Percentiles rank a stretch among this genome's conserved stretches.
phyloP scores from a whole-genome alignment of 2,329 filamentous ascomycete species.

The Colletotrichum tanaceti region DNA sequence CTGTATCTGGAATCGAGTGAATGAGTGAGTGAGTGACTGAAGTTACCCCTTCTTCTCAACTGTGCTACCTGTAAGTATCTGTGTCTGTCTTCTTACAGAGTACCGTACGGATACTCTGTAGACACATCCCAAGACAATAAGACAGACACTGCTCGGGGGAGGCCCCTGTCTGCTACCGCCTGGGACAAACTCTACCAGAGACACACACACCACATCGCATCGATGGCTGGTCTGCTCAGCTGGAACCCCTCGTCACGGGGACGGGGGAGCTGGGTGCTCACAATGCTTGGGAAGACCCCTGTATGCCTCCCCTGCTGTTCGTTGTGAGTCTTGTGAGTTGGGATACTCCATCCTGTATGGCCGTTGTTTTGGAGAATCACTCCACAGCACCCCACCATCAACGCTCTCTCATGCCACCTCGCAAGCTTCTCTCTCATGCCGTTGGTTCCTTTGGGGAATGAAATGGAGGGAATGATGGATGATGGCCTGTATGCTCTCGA shows the following conservation, averaged over 20 bases:
- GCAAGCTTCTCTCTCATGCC: slow-evolving; percentile 15
- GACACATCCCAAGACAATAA: no score
- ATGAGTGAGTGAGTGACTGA: neutral
- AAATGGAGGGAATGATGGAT: no score
- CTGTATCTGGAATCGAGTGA: no score
- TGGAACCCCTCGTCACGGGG: slow-evolving; percentile 27
- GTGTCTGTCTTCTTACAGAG: neutral
- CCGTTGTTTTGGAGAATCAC: neutral
- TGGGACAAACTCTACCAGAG: slow-evolving; percentile 14
- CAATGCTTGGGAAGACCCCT: neutral
- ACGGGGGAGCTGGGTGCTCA: neutral
- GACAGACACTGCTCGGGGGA: slow-evolving; percentile 7
- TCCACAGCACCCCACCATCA: slow-evolving; percentile 2
- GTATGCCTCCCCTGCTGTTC: neutral
- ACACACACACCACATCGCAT: neutral
- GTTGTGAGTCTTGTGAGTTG: neutral
- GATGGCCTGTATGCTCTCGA: neutral
- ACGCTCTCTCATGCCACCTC: neutral
- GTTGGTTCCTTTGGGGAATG: neutral
- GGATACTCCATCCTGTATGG: no score
- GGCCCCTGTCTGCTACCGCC: slow-evolving; percentile 2
- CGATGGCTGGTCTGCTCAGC: slow-evolving; percentile 6
- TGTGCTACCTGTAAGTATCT: neutral
- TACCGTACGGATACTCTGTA: no score
- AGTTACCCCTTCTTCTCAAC: neutral